Percentiles rank a stretch among this genome's conserved stretches.
Evolutionary conservation across 1,139 yeast species (phyloP).

Genomic region (Protomyces gravidus): DNA sequence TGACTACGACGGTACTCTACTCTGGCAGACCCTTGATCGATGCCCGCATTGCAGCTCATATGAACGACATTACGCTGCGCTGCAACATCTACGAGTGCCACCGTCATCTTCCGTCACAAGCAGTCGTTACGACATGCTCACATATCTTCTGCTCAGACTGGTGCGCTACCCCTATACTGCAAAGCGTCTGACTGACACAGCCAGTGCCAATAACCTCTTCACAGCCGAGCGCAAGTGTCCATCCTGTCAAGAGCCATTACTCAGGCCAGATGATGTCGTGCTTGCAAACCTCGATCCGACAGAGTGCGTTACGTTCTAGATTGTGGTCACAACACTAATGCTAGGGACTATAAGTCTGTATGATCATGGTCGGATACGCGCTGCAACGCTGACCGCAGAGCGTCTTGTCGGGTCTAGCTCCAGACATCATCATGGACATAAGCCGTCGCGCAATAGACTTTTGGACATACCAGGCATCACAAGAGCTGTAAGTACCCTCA

Average conservation of each 20-base stretch:
- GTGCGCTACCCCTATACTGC: background rate
- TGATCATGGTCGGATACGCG: background rate
- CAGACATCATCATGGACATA: conserved; percentile 32
- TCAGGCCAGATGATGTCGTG: conserved; percentile 32
- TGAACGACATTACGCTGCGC: conserved; percentile 27
- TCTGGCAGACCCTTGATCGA: too few relatives aligned
- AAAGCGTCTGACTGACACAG: background rate
- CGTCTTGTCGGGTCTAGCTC: conserved; percentile 33
- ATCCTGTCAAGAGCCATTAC: conserved; percentile 30
- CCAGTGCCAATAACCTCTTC: conserved; percentile 27
- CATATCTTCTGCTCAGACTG: conserved; percentile 32
- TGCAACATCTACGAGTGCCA: conserved; percentile 32
- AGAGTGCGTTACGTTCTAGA: conserved; percentile 28
- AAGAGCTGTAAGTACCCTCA: conserved; percentile 33
- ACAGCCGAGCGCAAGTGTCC: conserved; percentile 28
- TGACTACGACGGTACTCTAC: too few relatives aligned
- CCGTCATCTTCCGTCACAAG: conserved; percentile 28
- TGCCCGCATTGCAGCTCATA: too few relatives aligned
- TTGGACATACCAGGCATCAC: conserved; percentile 33
- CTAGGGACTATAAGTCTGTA: conserved; percentile 32
- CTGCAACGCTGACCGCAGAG: conserved; percentile 8
- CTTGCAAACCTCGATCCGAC: conserved; percentile 31
- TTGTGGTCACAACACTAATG: background rate
- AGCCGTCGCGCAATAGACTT: conserved; percentile 31
- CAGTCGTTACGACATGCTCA: conserved; percentile 34